Evolutionary conservation across 163 green algal genomes (phyloP), one percentile per base, ranked within the genome.

Genomic region (Scenedesmus sp.): DNA sequence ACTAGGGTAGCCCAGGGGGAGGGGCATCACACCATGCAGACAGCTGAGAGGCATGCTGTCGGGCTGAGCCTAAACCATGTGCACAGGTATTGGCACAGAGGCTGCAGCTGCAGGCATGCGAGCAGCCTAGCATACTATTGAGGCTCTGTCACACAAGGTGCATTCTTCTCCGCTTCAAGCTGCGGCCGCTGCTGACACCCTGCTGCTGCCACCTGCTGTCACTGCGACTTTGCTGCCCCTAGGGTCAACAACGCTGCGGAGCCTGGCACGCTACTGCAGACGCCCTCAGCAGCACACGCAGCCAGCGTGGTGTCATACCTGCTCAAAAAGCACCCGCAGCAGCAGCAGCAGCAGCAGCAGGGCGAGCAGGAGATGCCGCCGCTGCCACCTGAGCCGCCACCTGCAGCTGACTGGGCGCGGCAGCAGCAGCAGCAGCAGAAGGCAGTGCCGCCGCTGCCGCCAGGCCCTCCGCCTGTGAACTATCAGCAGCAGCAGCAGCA

Each of bases 221-320:
- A 26, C 57, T 76, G 4, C 3, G 66, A 2, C 4, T 89, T 1
- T 18, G 2, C 55, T 54, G 26, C 9, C 12, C 52, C 26, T 76
- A 91, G 87, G 87, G 87, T 91, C 1, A 91, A 86, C 57, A 87
- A 91, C 59, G 57, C 76, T 10, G 74, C 76, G 0, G 87, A 91
- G 74, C 87, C 87, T 12, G 87, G 87, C 76, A 91, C 87, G 0
- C 76, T 91, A 76, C 59, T 91, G 59, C 76, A 91, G 87, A 77
- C 73, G 20, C 76, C 74, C 13, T 87, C 87, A 7, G 70, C 16
- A 3, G 8, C 54, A 10, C 76, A 91, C 23, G 87, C 87, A 62
- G 59, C 74, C 2, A 13, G 20, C 5, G 57, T 91, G 1, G 76
- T 86, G 7, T 52, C 55, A 3, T 91, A 70, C 59, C 59, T 91